phyloP scores from a whole-genome alignment of 129 eudicot species.

The Escallonia herrerae region DNA sequence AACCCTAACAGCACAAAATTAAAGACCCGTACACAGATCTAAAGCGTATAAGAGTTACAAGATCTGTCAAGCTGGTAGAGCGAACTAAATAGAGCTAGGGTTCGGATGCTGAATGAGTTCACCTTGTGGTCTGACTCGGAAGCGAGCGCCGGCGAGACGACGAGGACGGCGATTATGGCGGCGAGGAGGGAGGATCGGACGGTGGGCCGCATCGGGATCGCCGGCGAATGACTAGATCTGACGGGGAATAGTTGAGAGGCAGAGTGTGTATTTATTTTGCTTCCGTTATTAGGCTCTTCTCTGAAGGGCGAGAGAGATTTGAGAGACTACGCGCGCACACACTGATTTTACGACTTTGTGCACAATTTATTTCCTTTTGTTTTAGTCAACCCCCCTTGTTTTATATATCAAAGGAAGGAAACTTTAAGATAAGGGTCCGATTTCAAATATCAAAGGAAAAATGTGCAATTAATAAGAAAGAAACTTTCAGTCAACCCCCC shows the following conservation, averaged over 20 bases:
- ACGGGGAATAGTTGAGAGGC: slow-evolving; percentile 14
- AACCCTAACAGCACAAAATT: slow-evolving; percentile 12
- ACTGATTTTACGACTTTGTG: neutral
- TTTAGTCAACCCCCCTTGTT: no score
- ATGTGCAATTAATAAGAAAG: no score
- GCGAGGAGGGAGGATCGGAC: slow-evolving; percentile 37
- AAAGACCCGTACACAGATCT: slow-evolving; percentile 20
- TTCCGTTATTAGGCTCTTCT: no score
- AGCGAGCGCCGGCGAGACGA: slow-evolving; percentile 55
- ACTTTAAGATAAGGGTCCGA: no score
- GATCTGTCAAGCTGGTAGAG: slow-evolving; percentile 13
- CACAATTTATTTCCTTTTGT: no score
- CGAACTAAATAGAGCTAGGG: slow-evolving; percentile 7
- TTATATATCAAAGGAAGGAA: no score
- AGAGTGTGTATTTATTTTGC: neutral
- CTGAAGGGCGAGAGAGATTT: neutral
- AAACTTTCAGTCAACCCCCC: no score
- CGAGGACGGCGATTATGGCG: slow-evolving; percentile 21
- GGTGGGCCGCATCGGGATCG: slow-evolving; percentile 59
- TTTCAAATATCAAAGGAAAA: no score
- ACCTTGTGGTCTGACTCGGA: slow-evolving; percentile 87
- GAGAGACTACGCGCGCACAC: neutral
- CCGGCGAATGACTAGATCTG: slow-evolving; percentile 45
- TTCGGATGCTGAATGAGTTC: neutral
- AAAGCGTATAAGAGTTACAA: neutral